Conservation (phyloP, 2,329 filamentous ascomycete species). For the Falciphora oryzae region DNA sequence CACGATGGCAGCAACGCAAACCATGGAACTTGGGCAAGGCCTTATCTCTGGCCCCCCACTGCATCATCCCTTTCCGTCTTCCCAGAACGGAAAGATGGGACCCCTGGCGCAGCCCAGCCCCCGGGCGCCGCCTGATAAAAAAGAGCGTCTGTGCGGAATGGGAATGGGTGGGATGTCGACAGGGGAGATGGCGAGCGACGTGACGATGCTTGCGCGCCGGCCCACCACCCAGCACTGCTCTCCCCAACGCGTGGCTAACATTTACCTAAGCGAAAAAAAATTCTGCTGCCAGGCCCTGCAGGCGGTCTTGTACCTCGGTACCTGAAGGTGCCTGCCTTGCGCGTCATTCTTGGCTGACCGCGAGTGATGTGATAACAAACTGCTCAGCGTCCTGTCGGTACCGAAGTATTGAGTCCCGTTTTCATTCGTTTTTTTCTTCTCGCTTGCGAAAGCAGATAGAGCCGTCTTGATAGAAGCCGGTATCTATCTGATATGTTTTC, state of each 20-base stretch:
- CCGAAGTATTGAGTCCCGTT: too few relatives aligned
- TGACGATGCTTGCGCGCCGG: constrained; percentile 1
- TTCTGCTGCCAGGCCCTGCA: background rate
- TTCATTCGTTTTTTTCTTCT: too few relatives aligned
- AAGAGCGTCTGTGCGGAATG: background rate
- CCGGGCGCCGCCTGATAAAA: background rate
- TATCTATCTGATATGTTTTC: too few relatives aligned
- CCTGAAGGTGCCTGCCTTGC: background rate
- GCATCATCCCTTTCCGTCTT: constrained; percentile 1
- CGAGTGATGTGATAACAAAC: too few relatives aligned
- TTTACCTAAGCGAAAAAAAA: background rate
- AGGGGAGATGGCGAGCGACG: constrained; percentile 1
- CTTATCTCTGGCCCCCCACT: constrained; percentile 8
- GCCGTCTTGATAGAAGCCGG: too few relatives aligned
- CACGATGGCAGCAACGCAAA: background rate
- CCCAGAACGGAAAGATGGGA: background rate
- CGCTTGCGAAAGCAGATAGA: too few relatives aligned
- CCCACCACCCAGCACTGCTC: background rate
- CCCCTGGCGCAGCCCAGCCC: background rate
- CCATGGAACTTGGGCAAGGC: background rate
- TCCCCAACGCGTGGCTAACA: background rate
- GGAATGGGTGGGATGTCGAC: background rate
- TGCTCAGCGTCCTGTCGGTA: too few relatives aligned
- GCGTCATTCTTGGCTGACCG: background rate
- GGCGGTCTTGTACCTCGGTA: background rate